Base-by-base conservation (phyloP, 306 rosid species). In the Rubus parviflorus region DNA sequence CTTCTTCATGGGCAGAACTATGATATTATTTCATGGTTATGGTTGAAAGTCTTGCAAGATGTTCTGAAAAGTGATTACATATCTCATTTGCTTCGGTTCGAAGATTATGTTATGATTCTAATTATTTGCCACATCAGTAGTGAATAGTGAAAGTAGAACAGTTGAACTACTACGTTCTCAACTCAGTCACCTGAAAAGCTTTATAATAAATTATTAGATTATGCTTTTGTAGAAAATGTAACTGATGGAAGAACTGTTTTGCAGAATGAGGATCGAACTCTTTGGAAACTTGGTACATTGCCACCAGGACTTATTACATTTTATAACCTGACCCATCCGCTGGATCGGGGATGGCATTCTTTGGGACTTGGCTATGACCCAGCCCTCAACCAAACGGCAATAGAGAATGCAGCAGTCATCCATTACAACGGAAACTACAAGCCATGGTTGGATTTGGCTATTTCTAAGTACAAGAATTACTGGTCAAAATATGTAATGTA, bases 391-490 rank as follows among this genome's bases (percentile, higher is more conserved):
- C 81, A 76, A 46, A 90, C 97, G 5, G 97, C 84, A 81, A 92
- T 95, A 80, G 93, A 82, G 78, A 88, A 88, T 25, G 98, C 89
- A 3, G 97, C 97, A 5, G 98, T 95, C 43, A 83, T 95, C 78
- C 98, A 95, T 86, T 95, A 92, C 89, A 95, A 95, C 23, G 98
- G 98, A 80, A 95, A 95, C 88, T 89, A 92, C 91, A 95, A 95
- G 85, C 98, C 98, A 25, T 95, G 98, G 97, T 81, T 95, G 85
- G 90, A 89, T 81, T 89, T 95, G 57, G 98, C 98, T 81, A 89
- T 95, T 85, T 89, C 97, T 48, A 95, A 90, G 85, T 95, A 95
- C 84, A 92, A 85, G 81, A 81, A 93, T 4, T 95, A 80, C 85
- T 95, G 98, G 98, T 88, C 98, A 78, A 89, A 76, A 83, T 89